phyloP scores from a whole-genome alignment of 495 filamentous ascomycete species.

The Talaromyces proteolyticus region DNA sequence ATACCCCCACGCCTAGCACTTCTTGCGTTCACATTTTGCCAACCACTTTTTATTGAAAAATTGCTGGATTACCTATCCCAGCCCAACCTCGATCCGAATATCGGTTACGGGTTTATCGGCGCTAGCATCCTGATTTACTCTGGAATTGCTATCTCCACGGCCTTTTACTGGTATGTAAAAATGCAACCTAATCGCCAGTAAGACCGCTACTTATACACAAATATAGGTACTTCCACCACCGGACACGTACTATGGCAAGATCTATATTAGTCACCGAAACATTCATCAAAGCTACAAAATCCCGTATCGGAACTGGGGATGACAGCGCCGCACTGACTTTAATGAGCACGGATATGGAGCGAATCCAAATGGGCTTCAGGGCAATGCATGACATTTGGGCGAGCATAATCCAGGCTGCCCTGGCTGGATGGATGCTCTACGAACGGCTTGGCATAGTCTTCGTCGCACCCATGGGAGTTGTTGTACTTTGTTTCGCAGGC shows the following conservation, averaged over 20 bases:
- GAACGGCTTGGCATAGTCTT: slow-evolving; percentile 37
- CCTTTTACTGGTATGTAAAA: background rate
- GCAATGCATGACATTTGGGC: slow-evolving; percentile 45
- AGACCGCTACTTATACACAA: slow-evolving; percentile 23
- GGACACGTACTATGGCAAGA: slow-evolving; percentile 37
- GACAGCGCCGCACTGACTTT: slow-evolving; percentile 46
- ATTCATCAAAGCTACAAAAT: slow-evolving; percentile 27
- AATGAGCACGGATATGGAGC: slow-evolving; percentile 50
- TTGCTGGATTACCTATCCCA: slow-evolving; percentile 28
- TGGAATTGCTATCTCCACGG: slow-evolving; percentile 44
- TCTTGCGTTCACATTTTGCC: slow-evolving; percentile 49
- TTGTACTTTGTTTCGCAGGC: slow-evolving; percentile 16
- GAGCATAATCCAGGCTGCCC: slow-evolving; percentile 38
- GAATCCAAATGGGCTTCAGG: slow-evolving; percentile 26
- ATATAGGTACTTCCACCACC: slow-evolving; percentile 21
- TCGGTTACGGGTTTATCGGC: slow-evolving; percentile 52
- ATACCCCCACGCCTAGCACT: slow-evolving; percentile 42
- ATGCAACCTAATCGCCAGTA: slow-evolving; percentile 25
- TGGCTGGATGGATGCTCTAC: slow-evolving; percentile 46
- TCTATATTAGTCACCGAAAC: slow-evolving; percentile 41
- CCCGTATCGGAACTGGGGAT: slow-evolving; percentile 15
- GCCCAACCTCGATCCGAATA: slow-evolving; percentile 21
- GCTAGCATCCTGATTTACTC: slow-evolving; percentile 49
- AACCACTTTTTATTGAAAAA: slow-evolving; percentile 52
- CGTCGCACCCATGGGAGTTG: slow-evolving; percentile 32